These are phyloP conservation scores for Pichia eremophila DNA, from an alignment of 805 yeast species.

Conservation along the genomic window DNA sequence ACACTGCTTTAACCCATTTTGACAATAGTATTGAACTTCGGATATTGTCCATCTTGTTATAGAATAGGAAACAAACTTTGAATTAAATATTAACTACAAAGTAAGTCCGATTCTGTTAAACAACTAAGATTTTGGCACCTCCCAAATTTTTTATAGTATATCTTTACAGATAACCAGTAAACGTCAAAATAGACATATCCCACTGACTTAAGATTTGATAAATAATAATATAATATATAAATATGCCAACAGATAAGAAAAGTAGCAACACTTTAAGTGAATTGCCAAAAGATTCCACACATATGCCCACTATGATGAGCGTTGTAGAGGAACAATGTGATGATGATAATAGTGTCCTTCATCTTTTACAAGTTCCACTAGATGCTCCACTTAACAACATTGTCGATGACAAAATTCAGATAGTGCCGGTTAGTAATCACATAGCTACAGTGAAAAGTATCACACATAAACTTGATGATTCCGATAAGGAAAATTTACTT, in stretches of 20 bases:
- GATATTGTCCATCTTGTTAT: no score
- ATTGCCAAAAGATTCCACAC: background rate
- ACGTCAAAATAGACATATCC: background rate
- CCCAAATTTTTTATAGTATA: no score
- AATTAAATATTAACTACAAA: no score
- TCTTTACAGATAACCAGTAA: background rate
- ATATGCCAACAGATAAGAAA: background rate
- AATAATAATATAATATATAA: background rate
- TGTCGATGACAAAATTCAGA: no score
- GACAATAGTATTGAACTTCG: no score
- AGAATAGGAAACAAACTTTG: no score
- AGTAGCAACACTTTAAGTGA: background rate
- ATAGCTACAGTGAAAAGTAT: background rate
- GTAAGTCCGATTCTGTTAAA: no score
- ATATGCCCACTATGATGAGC: constrained; percentile 16
- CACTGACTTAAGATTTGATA: background rate
- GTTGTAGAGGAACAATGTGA: constrained; percentile 23
- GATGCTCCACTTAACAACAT: constrained; percentile 1
- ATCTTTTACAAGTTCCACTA: constrained; percentile 10
- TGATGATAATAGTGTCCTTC: constrained; percentile 15
- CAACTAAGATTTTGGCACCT: no score
- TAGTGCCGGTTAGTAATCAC: no score
- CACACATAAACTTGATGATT: background rate
- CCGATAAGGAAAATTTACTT: background rate
- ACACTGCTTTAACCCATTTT: no score